Conservation (phyloP, 352 stramenopile genomes). For the Phytophthora idaei region DNA sequence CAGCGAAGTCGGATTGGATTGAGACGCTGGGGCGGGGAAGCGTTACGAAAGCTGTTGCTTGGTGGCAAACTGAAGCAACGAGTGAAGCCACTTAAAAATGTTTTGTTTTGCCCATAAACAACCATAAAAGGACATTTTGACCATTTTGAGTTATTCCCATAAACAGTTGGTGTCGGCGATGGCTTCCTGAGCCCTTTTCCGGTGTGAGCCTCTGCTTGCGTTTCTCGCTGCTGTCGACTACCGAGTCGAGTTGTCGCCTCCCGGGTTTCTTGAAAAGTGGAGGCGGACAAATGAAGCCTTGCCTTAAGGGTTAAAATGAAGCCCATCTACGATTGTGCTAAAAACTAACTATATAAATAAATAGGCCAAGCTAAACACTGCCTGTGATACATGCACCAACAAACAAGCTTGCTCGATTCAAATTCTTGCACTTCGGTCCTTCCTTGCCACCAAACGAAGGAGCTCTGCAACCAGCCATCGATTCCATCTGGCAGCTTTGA, state of each 20-base stretch:
- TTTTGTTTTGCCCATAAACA: slow-evolving; percentile 1
- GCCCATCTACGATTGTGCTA: no score
- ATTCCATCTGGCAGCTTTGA: background rate
- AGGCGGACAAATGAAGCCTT: no score
- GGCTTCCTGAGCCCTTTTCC: no score
- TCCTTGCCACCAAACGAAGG: background rate
- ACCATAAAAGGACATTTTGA: background rate
- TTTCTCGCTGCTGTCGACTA: no score
- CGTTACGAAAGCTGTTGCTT: background rate
- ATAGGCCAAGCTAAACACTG: no score
- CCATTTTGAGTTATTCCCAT: no score
- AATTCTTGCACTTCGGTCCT: background rate
- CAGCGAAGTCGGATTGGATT: background rate
- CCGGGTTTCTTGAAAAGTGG: no score
- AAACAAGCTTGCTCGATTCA: background rate
- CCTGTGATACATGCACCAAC: no score
- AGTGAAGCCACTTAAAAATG: background rate
- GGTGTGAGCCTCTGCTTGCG: background rate
- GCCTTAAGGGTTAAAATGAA: no score
- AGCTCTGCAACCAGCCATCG: background rate
- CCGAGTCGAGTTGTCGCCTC: background rate
- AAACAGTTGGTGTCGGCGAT: no score
- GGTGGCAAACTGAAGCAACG: slow-evolving; percentile 1
- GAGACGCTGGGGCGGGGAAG: background rate
- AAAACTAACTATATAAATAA: no score